Evolutionary conservation across 208 protist genomes (phyloP).

Genomic region (Trypanosoma boissoni): DNA sequence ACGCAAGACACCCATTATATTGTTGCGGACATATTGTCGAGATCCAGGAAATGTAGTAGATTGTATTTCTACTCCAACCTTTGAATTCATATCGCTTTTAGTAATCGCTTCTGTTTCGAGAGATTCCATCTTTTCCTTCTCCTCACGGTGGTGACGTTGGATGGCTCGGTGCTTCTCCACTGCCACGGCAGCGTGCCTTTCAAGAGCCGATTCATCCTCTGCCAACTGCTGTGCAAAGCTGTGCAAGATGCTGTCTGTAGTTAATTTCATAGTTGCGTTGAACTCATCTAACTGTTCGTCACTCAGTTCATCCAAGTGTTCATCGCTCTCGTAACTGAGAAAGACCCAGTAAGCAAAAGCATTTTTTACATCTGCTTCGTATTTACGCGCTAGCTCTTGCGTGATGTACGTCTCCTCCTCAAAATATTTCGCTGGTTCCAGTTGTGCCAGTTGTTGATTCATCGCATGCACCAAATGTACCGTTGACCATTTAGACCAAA

Average conservation of each 20-base stretch:
- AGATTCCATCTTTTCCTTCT: constrained; percentile 14
- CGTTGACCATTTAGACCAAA: constrained; percentile 41
- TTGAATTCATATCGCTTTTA: constrained; percentile 1
- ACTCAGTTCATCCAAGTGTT: constrained; percentile 31
- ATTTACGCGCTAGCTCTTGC: constrained; percentile 72
- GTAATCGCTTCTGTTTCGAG: background rate
- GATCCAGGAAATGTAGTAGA: constrained; percentile 67
- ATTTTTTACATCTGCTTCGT: constrained; percentile 84
- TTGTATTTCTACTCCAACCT: background rate
- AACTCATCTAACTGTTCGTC: constrained; percentile 43
- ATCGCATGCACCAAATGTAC: constrained; percentile 45
- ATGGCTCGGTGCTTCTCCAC: constrained; percentile 26
- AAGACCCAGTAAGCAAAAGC: constrained; percentile 78
- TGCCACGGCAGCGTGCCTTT: constrained; percentile 47
- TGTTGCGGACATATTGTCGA: constrained; percentile 71
- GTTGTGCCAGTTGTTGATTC: constrained; percentile 34
- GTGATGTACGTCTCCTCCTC: constrained; percentile 76
- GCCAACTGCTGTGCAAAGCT: constrained; percentile 73
- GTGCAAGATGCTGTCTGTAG: constrained; percentile 54
- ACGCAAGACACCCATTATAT: constrained; percentile 88
- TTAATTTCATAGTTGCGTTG: constrained; percentile 42
- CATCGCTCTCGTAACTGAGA: constrained; percentile 44
- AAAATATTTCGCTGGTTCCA: constrained; percentile 85
- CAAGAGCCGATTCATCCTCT: constrained; percentile 64
- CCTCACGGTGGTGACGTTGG: constrained; percentile 2